These are phyloP conservation scores for Angophora floribunda DNA, from an alignment of 345 rosid species.

Conservation along the genomic window DNA sequence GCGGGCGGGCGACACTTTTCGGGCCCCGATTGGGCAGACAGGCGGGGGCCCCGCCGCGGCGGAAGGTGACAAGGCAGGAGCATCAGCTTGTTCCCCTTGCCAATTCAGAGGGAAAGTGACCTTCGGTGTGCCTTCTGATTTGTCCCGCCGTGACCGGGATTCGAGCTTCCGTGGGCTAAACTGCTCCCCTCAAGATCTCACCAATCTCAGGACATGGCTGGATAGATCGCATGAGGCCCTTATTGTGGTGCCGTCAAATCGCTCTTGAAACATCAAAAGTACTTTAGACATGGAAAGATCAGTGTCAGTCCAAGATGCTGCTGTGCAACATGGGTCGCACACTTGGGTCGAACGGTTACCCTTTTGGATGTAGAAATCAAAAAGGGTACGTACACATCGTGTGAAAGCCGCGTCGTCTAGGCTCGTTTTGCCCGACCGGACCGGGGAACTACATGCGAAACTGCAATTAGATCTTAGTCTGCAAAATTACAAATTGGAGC, in stretches of 20 bases:
- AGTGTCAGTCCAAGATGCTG: background rate
- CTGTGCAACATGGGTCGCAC: background rate
- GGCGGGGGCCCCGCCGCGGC: constrained; percentile 7
- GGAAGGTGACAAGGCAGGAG: constrained; percentile 25
- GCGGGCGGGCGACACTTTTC: background rate
- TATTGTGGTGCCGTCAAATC: background rate
- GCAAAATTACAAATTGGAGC: background rate
- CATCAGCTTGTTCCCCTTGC: constrained; percentile 22
- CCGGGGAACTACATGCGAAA: background rate
- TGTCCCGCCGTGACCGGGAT: background rate
- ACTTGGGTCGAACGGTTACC: background rate
- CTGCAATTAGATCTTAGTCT: background rate
- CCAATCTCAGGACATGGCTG: background rate
- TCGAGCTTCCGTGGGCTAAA: background rate
- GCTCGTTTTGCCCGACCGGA: background rate
- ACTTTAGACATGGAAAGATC: background rate
- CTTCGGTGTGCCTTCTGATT: background rate
- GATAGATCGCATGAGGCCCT: background rate
- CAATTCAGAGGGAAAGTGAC: constrained; percentile 23
- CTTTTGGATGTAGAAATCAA: background rate
- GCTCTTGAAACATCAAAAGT: background rate
- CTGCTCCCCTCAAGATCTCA: background rate
- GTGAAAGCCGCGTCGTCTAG: background rate
- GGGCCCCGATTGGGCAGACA: background rate
- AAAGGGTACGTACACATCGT: background rate